These are phyloP conservation scores for Solanum pennellii DNA, from an alignment of 257 asterid species.

Conservation along the genomic window DNA sequence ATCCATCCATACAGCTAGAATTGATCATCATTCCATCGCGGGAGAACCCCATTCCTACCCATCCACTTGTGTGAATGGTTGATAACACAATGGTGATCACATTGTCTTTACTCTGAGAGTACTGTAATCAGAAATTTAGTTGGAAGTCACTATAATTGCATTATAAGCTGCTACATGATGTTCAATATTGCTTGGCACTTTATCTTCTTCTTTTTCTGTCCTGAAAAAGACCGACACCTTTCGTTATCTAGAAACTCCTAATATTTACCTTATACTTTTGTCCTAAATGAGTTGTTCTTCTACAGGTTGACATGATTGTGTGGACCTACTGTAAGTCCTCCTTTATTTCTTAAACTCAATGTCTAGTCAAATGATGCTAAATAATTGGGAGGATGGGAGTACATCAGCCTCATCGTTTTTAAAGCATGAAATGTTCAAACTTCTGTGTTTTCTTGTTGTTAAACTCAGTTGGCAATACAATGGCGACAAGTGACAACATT, in stretches of 20 bases:
- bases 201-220: background rate
- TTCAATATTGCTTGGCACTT: background rate
- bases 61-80: slow-evolving; percentile 63
- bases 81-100: slow-evolving; percentile 66
- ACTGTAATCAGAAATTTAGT: slow-evolving; percentile 28
- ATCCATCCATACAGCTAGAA: slow-evolving; percentile 86
- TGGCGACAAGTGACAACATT: slow-evolving; percentile 52
- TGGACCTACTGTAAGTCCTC: background rate
- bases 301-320: background rate
- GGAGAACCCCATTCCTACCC: slow-evolving; percentile 97
- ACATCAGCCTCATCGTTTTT: background rate
- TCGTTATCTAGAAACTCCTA: background rate
- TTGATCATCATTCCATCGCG: slow-evolving; percentile 74
- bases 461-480: slow-evolving; percentile 56
- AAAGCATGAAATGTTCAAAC: background rate
- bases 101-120: slow-evolving; percentile 52
- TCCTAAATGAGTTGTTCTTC: background rate
- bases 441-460: slow-evolving; percentile 8
- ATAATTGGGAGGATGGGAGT: background rate
- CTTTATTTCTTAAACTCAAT: background rate
- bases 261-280: background rate
- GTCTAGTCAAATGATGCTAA: background rate
- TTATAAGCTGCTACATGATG: background rate
- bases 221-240: background rate
- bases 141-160: background rate